These are phyloP conservation scores for Crepidotus sp. DNA, from an alignment of 1,284 basidiomycete genomes.

Conservation along the genomic window DNA sequence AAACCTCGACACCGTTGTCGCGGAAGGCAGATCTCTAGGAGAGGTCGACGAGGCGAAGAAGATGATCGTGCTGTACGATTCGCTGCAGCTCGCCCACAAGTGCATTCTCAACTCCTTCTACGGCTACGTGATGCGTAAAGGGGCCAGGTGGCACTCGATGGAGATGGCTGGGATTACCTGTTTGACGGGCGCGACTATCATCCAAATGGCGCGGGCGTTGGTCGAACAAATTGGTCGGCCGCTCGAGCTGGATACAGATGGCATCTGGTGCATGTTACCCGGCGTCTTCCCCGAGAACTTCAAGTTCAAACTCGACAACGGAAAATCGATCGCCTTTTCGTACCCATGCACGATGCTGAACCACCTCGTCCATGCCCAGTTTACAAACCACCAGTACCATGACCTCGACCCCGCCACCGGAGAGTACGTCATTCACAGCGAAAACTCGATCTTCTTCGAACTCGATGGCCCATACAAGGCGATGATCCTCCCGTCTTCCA, in stretches of 20 bases:
- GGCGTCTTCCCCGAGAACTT: conserved; percentile 98
- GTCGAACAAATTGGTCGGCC: conserved; percentile 98
- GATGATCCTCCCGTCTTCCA: conserved; percentile 98
- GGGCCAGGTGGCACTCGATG: conserved; percentile 99
- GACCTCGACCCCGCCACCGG: conserved; percentile 81
- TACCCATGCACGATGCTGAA: conserved; percentile 99
- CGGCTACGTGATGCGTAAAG: conserved; percentile 99
- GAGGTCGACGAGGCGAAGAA: conserved; percentile 97
- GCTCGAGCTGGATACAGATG: conserved; percentile 96
- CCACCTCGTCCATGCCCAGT: conserved; percentile 90
- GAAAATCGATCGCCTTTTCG: conserved; percentile 87
- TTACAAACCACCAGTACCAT: conserved; percentile 99
- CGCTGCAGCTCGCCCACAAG: conserved; percentile 99
- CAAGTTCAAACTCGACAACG: conserved; percentile 84
- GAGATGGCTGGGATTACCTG: conserved; percentile 99
- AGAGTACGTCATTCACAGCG: conserved; percentile 81
- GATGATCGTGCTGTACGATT: conserved; percentile 99
- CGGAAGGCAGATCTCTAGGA: conserved; percentile 63
- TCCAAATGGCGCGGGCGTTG: conserved; percentile 98
- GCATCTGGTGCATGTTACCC: conserved; percentile 99
- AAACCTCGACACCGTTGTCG: conserved; percentile 75
- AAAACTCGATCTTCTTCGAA: conserved; percentile 99
- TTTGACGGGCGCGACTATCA: conserved; percentile 97
- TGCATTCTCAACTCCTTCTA: conserved; percentile 99
- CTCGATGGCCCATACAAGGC: conserved; percentile 97